These are phyloP conservation scores for Lignosus rhinocerotis DNA, from an alignment of 1,284 basidiomycete genomes.

Conservation along the genomic window DNA sequence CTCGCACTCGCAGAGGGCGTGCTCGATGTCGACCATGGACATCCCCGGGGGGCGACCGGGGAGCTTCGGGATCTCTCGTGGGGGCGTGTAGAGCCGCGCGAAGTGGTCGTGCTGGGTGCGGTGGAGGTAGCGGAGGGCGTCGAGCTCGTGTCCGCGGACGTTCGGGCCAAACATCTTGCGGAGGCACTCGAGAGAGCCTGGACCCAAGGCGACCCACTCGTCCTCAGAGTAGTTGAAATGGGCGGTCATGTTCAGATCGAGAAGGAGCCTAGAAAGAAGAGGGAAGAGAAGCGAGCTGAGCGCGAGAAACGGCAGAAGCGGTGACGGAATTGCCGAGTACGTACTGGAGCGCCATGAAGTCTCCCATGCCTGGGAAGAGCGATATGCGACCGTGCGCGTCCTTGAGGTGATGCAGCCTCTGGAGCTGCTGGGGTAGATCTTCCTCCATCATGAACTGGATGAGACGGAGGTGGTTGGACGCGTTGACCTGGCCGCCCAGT, in stretches of 20 bases:
- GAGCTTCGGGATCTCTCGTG: constrained; percentile 31
- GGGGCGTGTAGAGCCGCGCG: constrained; percentile 34
- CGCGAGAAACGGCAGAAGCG: background rate
- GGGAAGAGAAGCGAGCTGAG: background rate
- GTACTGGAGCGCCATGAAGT: constrained; percentile 44
- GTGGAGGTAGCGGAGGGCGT: constrained; percentile 41
- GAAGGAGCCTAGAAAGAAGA: constrained; percentile 34
- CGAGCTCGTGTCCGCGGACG: constrained; percentile 34
- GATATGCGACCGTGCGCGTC: constrained; percentile 39
- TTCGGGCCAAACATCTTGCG: constrained; percentile 41
- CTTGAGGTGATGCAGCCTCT: constrained; percentile 33
- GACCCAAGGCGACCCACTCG: constrained; percentile 43
- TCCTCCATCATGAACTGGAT: constrained; percentile 40
- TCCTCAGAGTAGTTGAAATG: constrained; percentile 41
- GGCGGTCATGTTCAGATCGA: constrained; percentile 45
- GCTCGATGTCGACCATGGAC: constrained; percentile 45
- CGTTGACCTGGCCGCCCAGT: constrained; percentile 34
- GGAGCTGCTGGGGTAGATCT: constrained; percentile 36
- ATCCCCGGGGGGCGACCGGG: constrained; percentile 25
- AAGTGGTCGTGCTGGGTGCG: constrained; percentile 40
- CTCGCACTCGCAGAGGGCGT: constrained; percentile 46
- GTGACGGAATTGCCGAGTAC: constrained; percentile 12
- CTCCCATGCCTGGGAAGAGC: constrained; percentile 41
- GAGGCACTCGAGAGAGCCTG: constrained; percentile 41
- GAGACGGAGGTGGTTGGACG: constrained; percentile 38